Evolutionary conservation across 202 grass and related monocot species (phyloP).

Genomic region (Carex arenaria): DNA sequence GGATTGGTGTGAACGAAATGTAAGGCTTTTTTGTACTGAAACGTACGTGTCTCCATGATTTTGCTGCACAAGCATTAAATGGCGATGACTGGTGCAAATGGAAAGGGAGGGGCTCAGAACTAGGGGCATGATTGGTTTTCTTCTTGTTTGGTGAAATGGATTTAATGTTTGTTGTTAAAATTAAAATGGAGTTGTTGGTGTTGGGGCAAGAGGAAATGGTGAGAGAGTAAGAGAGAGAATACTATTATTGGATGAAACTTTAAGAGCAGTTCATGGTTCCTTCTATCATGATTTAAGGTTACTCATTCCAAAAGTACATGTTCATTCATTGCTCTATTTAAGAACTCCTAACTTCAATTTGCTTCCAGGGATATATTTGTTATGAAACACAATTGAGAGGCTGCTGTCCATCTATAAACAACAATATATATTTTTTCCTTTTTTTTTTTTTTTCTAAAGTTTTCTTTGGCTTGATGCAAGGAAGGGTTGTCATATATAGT

Average conservation of each 20-base stretch:
- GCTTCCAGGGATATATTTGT: too few relatives aligned
- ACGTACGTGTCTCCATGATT: conserved; percentile 15
- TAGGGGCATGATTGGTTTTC: conserved; percentile 23
- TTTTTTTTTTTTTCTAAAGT: too few relatives aligned
- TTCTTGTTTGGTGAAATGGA: conserved; percentile 26
- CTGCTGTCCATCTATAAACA: too few relatives aligned
- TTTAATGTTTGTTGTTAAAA: conserved; percentile 21
- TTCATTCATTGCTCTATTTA: conserved; percentile 18
- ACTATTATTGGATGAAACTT: background rate
- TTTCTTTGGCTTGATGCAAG: too few relatives aligned
- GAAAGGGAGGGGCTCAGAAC: conserved; percentile 22
- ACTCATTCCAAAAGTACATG: conserved; percentile 16
- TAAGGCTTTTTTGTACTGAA: conserved; percentile 23
- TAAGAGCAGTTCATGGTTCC: conserved; percentile 5
- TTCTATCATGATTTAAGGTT: conserved; percentile 19
- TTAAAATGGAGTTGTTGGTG: conserved; percentile 16
- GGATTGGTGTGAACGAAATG: conserved; percentile 29
- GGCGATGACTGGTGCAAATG: conserved; percentile 22
- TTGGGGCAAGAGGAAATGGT: background rate
- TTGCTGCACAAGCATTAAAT: conserved; percentile 22
- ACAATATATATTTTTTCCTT: too few relatives aligned
- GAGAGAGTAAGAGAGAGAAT: background rate
- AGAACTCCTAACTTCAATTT: background rate
- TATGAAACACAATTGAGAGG: too few relatives aligned
- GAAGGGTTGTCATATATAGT: too few relatives aligned